phyloP scores from a whole-genome alignment of 495 filamentous ascomycete species.

The Penicillium chermesinum region DNA sequence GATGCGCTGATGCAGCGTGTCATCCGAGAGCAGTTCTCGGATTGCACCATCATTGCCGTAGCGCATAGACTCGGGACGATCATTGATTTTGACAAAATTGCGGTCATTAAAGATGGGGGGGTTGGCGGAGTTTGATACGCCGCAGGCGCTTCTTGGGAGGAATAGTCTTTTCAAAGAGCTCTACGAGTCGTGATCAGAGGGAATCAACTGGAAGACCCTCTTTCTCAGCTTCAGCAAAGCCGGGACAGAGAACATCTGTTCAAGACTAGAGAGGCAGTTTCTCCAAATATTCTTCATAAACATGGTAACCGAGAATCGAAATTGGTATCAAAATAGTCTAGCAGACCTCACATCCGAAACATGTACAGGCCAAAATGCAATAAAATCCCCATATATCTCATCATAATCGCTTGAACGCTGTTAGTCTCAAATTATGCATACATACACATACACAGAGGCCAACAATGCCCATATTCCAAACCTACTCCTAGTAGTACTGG shows the following conservation, averaged over 20 bases:
- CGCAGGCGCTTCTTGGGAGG: background rate
- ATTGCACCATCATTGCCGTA: slow-evolving; percentile 6
- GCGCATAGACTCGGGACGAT: slow-evolving; percentile 8
- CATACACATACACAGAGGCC: background rate
- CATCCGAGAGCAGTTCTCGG: background rate
- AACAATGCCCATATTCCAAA: background rate
- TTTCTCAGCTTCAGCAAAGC: too few relatives aligned
- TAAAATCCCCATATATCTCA: too few relatives aligned
- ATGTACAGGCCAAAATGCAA: too few relatives aligned
- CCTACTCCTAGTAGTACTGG: too few relatives aligned
- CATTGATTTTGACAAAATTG: slow-evolving; percentile 5
- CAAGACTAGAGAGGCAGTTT: too few relatives aligned
- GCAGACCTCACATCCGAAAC: too few relatives aligned
- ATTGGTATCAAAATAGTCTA: too few relatives aligned
- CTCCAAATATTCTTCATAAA: too few relatives aligned
- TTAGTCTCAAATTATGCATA: background rate
- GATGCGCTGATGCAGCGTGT: slow-evolving; percentile 5
- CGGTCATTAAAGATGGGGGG: background rate
- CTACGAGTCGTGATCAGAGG: slow-evolving; percentile 6
- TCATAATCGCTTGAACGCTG: background rate
- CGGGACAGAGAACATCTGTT: too few relatives aligned
- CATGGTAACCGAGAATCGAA: too few relatives aligned
- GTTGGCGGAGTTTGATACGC: slow-evolving; percentile 5
- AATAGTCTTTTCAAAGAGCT: slow-evolving; percentile 5
- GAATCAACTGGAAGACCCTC: too few relatives aligned